phyloP scores from a whole-genome alignment of 208 protist species.

The Acanthamoeba triangularis region DNA sequence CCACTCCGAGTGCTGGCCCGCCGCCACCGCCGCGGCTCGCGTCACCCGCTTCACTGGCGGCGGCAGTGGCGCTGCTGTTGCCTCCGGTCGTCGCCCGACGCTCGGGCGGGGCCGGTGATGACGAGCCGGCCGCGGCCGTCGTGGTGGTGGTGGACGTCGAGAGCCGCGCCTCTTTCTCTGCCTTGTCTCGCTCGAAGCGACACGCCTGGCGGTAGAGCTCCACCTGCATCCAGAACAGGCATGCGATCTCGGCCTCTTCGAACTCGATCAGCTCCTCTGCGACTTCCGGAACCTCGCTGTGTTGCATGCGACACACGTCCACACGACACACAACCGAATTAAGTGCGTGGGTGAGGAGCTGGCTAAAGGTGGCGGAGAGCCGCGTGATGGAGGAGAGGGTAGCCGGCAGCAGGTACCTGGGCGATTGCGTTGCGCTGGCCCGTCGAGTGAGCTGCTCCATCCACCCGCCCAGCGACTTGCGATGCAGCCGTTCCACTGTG shows the following conservation, averaged over 20 bases:
- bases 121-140: no score
- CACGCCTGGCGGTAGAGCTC: neutral
- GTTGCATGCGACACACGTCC: neutral
- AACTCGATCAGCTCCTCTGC: neutral
- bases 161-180: no score
- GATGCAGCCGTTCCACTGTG: neutral
- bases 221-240: constrained; percentile 37
- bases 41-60: neutral
- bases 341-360: neutral
- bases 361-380: no score
- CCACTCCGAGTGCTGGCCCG: neutral
- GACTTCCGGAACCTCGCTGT: neutral
- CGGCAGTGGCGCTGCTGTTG: no score
- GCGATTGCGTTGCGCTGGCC: neutral
- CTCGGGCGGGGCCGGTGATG: no score
- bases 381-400: no score
- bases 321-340: neutral
- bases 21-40: neutral
- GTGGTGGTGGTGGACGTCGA: no score
- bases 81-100: no score
- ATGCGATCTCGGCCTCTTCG: neutral
- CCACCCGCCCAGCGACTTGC: neutral
- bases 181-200: neutral
- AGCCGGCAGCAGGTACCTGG: neutral
- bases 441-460: neutral